phyloP scores from a whole-genome alignment of 2,329 filamentous ascomycete genomes.

The Apiospora kogelbergensis region DNA sequence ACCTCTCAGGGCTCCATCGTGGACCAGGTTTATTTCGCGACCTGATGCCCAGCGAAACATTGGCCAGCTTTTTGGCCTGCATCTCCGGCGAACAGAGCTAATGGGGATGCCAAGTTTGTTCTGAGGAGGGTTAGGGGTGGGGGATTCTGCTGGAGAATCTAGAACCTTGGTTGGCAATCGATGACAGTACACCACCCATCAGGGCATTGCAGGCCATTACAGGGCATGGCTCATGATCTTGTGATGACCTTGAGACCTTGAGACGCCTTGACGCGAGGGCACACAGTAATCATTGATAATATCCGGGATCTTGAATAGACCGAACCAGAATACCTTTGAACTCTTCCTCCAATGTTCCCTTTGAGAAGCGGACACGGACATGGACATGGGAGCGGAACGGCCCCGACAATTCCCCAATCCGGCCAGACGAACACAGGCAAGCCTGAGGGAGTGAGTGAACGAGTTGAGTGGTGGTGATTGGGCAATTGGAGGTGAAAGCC shows the following conservation, averaged over 20 bases:
- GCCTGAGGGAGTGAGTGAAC: not conserved
- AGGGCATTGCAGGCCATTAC: not conserved
- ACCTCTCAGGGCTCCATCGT: not conserved
- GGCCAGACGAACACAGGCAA: not conserved
- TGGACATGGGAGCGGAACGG: not conserved
- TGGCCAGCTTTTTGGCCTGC: conserved; percentile 4
- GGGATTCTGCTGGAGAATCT: conserved; percentile 5
- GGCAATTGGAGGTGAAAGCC: not conserved
- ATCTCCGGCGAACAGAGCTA: conserved; percentile 5
- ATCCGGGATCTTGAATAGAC: not conserved
- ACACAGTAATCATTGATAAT: conserved; percentile 2
- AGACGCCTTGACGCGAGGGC: no score
- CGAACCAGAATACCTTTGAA: not conserved
- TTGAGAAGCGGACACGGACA: not conserved
- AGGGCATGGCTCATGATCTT: not conserved
- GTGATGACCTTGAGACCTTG: not conserved
- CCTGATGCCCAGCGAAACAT: conserved; percentile 4
- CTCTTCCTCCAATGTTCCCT: conserved; percentile 1
- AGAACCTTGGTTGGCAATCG: conserved; percentile 3
- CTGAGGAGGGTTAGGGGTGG: not conserved
- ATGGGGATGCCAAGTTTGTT: conserved; percentile 3
- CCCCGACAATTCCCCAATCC: not conserved
- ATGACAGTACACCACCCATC: not conserved
- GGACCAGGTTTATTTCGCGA: conserved; percentile 4
- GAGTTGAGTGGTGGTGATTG: not conserved